Evolutionary conservation across 768 basidiomycete species (phyloP), one percentile per base, ranked within the genome.

Genomic region (Amanita polypyramis): DNA sequence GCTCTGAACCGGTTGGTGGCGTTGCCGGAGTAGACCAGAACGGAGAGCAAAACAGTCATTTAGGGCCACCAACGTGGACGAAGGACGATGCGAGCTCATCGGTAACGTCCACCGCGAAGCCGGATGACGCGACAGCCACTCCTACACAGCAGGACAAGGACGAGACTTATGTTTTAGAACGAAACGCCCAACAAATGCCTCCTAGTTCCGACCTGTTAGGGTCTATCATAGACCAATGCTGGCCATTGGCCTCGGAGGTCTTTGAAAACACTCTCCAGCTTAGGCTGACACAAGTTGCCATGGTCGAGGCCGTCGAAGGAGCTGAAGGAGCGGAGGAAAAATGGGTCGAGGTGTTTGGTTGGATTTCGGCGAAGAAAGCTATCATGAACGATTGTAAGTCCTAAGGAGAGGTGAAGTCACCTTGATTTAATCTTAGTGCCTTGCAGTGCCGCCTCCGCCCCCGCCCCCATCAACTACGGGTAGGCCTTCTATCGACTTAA

Each of bases 311-410:
- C 30, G 74, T 86, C 14, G 84, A 92, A 32, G 95, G 96, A 0
- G 74, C 91, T 0, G 90, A 94, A 56, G 77, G 80, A 34, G 93
- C 92, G 0, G 82, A 85, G 52, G 65, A 68, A 14, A 81, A 79
- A 49, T 93, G 91, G 78, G 69, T 91, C 12, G 89, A 91, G 21
- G 74, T 91, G 6, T 95, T 94, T 61, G 67, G 76, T 4, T 96
- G 87, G 85, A 82, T 92, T 58, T 82, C 91, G 0, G 82, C 81
- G 49, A 69, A 71, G 55, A 72, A 60, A 38, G 62, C 66, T 23
- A 34, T 55, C 39, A 53, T 60, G 7, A 55, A 56, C 39, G 55
- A 54, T 45, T 45, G 58, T 39, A 52, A 53, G 33, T 35, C 44
- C 47, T 48, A 5, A 5, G 25, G 27, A 42, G 50, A 25, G 54